A percentile compares a stretch with the other conserved stretches of the same genome.
These are phyloP conservation scores for Croton setiger DNA, from an alignment of 441 rosid genomes.

Conservation along the genomic window DNA sequence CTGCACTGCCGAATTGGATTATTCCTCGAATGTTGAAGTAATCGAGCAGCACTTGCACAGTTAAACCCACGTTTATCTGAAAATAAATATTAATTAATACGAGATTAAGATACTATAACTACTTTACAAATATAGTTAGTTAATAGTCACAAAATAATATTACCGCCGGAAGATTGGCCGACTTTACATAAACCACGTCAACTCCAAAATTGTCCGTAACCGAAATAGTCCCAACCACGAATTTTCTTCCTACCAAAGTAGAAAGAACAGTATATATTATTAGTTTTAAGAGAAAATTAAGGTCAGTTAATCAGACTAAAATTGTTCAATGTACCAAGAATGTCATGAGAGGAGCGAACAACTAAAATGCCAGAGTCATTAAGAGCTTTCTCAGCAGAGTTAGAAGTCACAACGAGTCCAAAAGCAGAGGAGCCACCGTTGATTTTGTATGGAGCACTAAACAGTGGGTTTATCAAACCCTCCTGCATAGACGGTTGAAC, in stretches of 20 bases:
- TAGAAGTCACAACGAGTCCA: slow-evolving; percentile 1
- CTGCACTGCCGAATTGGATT: slow-evolving; percentile 5
- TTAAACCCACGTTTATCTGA: not conserved
- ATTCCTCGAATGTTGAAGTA: not conserved
- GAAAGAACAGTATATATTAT: too few species aligned
- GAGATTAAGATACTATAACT: not conserved
- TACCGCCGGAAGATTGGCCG: not conserved
- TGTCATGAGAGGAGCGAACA: not conserved
- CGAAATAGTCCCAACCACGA: not conserved
- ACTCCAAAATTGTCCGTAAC: too few species aligned
- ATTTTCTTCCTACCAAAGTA: slow-evolving; percentile 12
- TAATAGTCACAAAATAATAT: not conserved
- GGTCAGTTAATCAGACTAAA: too few species aligned
- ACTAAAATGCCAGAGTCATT: not conserved
- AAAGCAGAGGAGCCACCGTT: not conserved
- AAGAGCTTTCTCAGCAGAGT: slow-evolving; percentile 6
- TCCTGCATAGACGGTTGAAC: slow-evolving; percentile 14
- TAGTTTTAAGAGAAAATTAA: too few species aligned
- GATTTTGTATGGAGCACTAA: too few species aligned
- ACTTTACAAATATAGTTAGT: not conserved
- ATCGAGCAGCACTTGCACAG: not conserved
- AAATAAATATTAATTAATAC: not conserved
- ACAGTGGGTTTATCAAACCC: not conserved
- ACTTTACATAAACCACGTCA: not conserved
- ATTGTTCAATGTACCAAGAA: not conserved